Percentiles rank a stretch among this genome's conserved stretches.
These are phyloP conservation scores for Ophiostoma montium DNA, from an alignment of 2,329 filamentous ascomycete genomes.

Conservation along the genomic window DNA sequence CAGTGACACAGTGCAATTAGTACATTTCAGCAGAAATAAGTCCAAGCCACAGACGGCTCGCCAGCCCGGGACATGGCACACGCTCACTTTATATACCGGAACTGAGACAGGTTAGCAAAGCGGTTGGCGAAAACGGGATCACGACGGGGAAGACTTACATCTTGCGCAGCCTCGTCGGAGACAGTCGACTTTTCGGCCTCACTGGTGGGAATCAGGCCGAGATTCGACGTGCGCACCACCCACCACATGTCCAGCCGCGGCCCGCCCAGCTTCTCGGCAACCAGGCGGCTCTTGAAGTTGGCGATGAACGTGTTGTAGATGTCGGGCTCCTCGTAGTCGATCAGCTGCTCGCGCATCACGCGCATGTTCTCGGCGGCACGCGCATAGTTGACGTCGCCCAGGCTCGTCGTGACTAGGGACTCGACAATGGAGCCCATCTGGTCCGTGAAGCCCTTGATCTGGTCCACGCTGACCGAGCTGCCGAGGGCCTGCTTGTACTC, in stretches of 20 bases:
- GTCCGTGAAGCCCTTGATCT: conserved; percentile 52
- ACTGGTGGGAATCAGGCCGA: conserved; percentile 59
- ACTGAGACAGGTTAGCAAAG: not conserved
- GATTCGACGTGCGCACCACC: conserved; percentile 46
- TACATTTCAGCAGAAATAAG: too few species aligned
- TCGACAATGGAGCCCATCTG: conserved; percentile 64
- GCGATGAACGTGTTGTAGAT: conserved; percentile 64
- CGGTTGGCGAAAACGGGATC: not conserved
- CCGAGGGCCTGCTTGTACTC: conserved; percentile 75
- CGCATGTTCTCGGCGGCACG: conserved; percentile 62
- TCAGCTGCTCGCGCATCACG: conserved; percentile 64
- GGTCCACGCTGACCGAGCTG: conserved; percentile 41
- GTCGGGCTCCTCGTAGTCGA: conserved; percentile 58
- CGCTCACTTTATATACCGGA: not conserved
- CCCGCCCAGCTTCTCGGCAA: conserved; percentile 57
- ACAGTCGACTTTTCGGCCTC: conserved; percentile 52
- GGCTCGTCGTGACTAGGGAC: conserved; percentile 53
- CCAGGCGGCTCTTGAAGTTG: conserved; percentile 56
- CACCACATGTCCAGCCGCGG: conserved; percentile 77
- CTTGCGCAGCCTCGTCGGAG: conserved; percentile 54
- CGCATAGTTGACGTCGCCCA: conserved; percentile 62
- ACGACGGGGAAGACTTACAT: conserved; percentile 24
- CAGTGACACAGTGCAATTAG: too few species aligned
- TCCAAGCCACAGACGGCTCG: too few species aligned
- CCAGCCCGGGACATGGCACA: not conserved